Conservation (phyloP, 1,284 basidiomycete species). For the Marasmius sp. region DNA sequence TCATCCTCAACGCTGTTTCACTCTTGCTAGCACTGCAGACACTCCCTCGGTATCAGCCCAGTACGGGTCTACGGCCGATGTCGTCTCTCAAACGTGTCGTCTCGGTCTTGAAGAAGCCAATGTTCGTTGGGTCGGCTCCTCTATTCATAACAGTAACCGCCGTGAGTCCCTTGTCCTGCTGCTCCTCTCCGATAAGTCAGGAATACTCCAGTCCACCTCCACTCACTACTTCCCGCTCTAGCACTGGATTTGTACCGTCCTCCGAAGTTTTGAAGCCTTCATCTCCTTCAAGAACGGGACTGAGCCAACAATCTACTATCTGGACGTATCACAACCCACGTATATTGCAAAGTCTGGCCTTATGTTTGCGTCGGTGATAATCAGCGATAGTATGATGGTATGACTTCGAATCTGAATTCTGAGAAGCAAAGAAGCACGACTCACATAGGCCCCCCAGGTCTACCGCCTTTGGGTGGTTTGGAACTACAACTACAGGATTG, state of each 20-base stretch:
- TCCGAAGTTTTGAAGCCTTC: constrained; percentile 14
- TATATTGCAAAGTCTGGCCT: constrained; percentile 11
- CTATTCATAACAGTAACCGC: constrained; percentile 12
- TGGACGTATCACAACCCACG: constrained; percentile 11
- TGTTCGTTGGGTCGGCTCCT: constrained; percentile 9
- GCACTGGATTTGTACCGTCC: constrained; percentile 15
- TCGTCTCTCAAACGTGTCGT: neutral
- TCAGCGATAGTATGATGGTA: constrained; percentile 18
- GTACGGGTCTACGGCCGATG: neutral
- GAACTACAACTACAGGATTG: constrained; percentile 7
- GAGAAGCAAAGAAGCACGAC: neutral
- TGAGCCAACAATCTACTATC: constrained; percentile 8
- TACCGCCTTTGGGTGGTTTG: constrained; percentile 19
- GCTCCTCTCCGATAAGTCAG: neutral
- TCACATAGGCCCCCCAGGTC: constrained; percentile 6
- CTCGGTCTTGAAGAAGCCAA: constrained; percentile 3
- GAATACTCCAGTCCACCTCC: neutral
- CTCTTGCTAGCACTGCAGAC: constrained; percentile 1
- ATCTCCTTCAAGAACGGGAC: constrained; percentile 2
- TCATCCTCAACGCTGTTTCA: constrained; percentile 8
- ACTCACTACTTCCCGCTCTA: neutral
- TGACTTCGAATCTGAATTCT: neutral
- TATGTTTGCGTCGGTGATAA: constrained; percentile 7
- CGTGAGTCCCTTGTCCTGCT: constrained; percentile 1
- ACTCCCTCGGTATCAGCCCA: neutral